Conservation (phyloP, 768 basidiomycete species). For the Macrocybe gigantea region DNA sequence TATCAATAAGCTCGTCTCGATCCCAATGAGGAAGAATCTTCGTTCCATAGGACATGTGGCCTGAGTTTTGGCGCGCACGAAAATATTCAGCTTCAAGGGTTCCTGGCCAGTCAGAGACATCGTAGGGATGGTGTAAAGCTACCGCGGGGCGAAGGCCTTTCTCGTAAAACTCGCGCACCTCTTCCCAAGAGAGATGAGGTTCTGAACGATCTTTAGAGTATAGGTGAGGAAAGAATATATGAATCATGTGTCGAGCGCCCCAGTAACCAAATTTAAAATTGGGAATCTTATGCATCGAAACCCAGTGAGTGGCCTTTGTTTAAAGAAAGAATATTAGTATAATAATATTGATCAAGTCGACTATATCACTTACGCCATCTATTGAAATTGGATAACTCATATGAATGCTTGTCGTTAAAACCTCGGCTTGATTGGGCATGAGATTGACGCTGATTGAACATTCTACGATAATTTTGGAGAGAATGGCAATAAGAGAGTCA, state of each 20-base stretch:
- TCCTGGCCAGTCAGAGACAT: conserved; percentile 19
- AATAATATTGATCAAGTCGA: not conserved
- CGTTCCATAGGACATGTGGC: conserved; percentile 11
- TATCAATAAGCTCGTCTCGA: conserved; percentile 5
- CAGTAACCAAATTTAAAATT: conserved; percentile 21
- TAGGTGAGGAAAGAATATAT: conserved; percentile 20
- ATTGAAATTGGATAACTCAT: not conserved
- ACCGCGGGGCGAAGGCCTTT: conserved; percentile 19
- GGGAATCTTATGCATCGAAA: conserved; percentile 19
- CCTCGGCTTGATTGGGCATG: not conserved
- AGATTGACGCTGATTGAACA: conserved; percentile 2
- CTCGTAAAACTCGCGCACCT: conserved; percentile 11
- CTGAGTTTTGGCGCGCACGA: conserved; percentile 11
- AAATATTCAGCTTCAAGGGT: conserved; percentile 13
- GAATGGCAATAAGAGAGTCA: conserved; percentile 14
- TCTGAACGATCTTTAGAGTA: conserved; percentile 3
- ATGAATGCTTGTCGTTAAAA: conserved; percentile 5
- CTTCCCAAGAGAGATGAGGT: conserved; percentile 2
- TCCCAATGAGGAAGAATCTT: conserved; percentile 11
- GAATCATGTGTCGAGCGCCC: conserved; percentile 10
- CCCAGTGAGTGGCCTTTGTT: not conserved
- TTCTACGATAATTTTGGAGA: conserved; percentile 5
- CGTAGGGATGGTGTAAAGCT: not conserved
- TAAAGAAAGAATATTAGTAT: not conserved
- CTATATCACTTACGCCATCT: not conserved